Conservation (phyloP, 2,329 filamentous ascomycete genomes). For the Claviceps fusiformis region DNA sequence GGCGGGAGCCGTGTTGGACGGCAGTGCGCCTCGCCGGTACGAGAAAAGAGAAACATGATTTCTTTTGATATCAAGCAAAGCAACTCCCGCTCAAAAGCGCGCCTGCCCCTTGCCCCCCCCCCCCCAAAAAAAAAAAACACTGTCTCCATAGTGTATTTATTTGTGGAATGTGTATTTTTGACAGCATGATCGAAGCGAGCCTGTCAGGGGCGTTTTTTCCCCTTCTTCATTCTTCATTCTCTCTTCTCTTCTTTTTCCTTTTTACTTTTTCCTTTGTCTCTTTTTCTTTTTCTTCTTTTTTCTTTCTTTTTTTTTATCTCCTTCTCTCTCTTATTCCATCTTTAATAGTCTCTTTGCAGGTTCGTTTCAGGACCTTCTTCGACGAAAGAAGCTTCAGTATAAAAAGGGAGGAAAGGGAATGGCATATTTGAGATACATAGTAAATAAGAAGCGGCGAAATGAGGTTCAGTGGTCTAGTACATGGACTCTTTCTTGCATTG, state of each 20-base stretch:
- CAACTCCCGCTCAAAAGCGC: too few species aligned
- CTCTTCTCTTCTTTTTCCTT: too few species aligned
- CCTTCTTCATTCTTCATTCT: neutral
- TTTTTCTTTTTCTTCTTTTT: neutral
- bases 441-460: neutral
- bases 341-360: neutral
- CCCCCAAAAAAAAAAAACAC: neutral
- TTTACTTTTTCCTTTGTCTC: neutral
- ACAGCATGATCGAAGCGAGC: constrained; percentile 3
- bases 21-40: neutral
- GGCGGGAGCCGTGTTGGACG: neutral
- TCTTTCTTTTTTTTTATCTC: neutral
- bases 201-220: neutral
- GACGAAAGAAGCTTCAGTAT: neutral
- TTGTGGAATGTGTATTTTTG: constrained; percentile 2
- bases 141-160: neutral
- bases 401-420: neutral
- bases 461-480: neutral
- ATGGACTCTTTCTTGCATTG: too few species aligned
- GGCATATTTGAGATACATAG: neutral
- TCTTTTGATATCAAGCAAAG: neutral
- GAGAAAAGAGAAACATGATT: neutral
- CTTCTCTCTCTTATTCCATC: too few species aligned
- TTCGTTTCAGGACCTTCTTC: neutral
- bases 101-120: too few species aligned